phyloP scores from a whole-genome alignment of 768 basidiomycete species.

The Pulveroboletus sp. region DNA sequence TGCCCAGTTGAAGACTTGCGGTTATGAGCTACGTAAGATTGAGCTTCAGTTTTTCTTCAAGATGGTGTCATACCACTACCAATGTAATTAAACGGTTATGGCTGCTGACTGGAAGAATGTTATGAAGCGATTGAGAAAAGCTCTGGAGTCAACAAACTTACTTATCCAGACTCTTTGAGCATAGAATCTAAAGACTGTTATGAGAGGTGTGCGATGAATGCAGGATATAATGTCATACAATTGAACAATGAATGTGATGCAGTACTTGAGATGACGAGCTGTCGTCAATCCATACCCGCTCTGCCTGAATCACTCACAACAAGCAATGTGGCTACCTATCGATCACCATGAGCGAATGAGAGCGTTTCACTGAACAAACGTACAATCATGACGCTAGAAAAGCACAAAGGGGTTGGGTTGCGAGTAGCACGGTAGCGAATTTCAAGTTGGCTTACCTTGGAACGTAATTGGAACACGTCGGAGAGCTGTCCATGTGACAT shows the following conservation, averaged over 20 bases:
- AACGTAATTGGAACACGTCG: background rate
- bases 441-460: constrained; percentile 1
- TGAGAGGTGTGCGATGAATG: background rate
- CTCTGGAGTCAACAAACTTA: background rate
- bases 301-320: constrained; percentile 1
- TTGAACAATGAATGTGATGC: constrained; percentile 16
- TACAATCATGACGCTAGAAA: background rate
- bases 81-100: constrained; percentile 5
- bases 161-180: constrained; percentile 23
- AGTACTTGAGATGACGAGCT: constrained; percentile 1
- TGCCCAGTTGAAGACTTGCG: constrained; percentile 9
- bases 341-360: background rate
- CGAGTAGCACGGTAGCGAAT: no score
- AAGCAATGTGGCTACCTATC: background rate
- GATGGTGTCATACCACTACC: constrained; percentile 12
- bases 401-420: background rate
- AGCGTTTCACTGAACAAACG: background rate
- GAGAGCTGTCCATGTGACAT: background rate
- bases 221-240: background rate
- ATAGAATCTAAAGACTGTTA: constrained; percentile 17
- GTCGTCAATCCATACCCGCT: background rate
- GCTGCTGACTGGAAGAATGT: constrained; percentile 11
- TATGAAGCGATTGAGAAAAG: background rate
- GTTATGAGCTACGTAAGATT: background rate
- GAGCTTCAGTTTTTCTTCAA: background rate